Conservation (phyloP, 2,329 filamentous ascomycete species). For the Aspergillus hortae region DNA sequence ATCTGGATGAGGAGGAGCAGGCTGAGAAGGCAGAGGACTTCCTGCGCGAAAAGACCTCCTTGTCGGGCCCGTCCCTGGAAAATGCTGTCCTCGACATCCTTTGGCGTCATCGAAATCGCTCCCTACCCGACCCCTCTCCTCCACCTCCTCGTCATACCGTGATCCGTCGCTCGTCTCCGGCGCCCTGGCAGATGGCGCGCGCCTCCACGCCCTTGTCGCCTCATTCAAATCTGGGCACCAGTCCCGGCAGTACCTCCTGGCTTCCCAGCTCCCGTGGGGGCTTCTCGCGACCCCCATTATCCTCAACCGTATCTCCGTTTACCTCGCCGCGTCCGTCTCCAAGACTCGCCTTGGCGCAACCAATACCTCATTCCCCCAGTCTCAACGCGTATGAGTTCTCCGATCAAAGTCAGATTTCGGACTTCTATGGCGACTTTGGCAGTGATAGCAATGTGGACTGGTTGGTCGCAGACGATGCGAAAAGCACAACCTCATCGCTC, state of each 20-base stretch:
- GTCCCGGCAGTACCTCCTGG: constrained; percentile 78
- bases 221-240: constrained; percentile 70
- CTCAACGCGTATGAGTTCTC: constrained; percentile 95
- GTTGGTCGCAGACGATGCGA: constrained; percentile 85
- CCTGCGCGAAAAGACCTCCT: constrained; percentile 70
- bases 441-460: constrained; percentile 89
- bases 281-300: constrained; percentile 73
- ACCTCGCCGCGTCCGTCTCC: constrained; percentile 91
- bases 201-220: constrained; percentile 78
- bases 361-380: constrained; percentile 91
- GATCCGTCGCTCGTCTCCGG: constrained; percentile 84
- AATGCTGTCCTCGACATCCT: constrained; percentile 87
- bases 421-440: constrained; percentile 87
- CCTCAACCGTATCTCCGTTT: constrained; percentile 79
- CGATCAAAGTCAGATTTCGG: constrained; percentile 73
- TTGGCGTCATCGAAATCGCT: constrained; percentile 57
- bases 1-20: constrained; percentile 90
- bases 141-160: constrained; percentile 84
- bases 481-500: constrained; percentile 73
- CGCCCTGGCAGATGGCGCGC: constrained; percentile 79
- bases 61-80: constrained; percentile 75
- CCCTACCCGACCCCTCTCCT: constrained; percentile 63
- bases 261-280: constrained; percentile 69
- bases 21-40: constrained; percentile 87
- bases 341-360: constrained; percentile 82